Evolutionary conservation across 768 basidiomycete genomes (phyloP), one percentile per base, ranked within the genome.

Genomic region (Russula ochroleuca): DNA sequence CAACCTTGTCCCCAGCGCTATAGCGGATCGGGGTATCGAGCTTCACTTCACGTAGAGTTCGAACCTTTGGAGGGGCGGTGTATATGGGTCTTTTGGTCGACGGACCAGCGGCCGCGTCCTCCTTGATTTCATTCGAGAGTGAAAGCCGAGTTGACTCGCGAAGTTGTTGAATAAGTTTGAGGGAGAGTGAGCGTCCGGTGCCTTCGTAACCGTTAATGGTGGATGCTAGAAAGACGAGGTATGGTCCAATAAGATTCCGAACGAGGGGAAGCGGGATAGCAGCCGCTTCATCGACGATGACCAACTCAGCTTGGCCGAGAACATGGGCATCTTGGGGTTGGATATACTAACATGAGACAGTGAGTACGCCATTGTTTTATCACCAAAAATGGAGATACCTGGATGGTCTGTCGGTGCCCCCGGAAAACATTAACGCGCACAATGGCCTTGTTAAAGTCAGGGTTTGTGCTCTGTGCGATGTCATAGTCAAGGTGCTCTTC

Each of bases 121-220:
- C 75, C 3, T 78, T 67, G 19, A 78, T 72, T 62, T 88, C 84
- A 72, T 90, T 90, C 19, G 85, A 80, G 47, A 93, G 77, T 1
- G 90, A 87, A 0, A 92, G 86, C 3, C 90, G 83, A 0, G 92
- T 91, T 73, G 85, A 88, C 73, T 98, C 97, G 41, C 97, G 89
- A 4, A 98, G 85, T 73, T 97, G 94, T 74, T 98, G 92, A 67
- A 99, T 90, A 62, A 99, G 89, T 75, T 99, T 99, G 65, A 99
- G 87, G 52, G 94, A 97, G 53, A 99, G 85, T 1, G 95, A 98
- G 31, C 97, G 91, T n/a, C 97, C 97, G 0, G 97, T 98, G 31
- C 97, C 97, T 81, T 98, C 97, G 75, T 99, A 99, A 45, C 97
- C 97, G 73, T 98, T 98, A 77, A 99, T 94, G 0, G 97, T 99